Base-by-base conservation (phyloP, 1,139 yeast genomes). In the Petasospora fabianii region DNA sequence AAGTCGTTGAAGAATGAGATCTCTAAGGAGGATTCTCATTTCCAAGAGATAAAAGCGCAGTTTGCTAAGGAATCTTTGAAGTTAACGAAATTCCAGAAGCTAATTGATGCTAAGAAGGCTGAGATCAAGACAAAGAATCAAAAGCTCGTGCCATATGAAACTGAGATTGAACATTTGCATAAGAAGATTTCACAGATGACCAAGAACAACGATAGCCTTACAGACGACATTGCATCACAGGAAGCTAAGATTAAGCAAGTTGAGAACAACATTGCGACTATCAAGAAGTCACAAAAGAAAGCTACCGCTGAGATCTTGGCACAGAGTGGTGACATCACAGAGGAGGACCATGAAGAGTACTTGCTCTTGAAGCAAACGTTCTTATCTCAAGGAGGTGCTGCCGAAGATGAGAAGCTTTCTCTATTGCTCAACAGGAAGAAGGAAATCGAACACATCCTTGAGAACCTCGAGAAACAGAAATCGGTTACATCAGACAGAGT, bases 301-400 rank as follows among this genome's bases (percentile, higher is more conserved):
- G 76, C 68, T 62, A 77, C 67, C 54, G 64, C 51, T 44, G 71
- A 71, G 37, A 18, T 41, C 10, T 13, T 37, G 6, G 41, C 60
- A 14, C 60, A 63, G 17, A 42, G 50, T 2, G 63, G 67, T 31
- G 56, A 60, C 16, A 54, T 82, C 16, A 65, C 78, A 3, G 66
- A 71, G 1, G 77, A 70, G 12, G 84, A 77, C 27, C 67, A 77
- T 31, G 60, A 65, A 20, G 81, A 80, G 39, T 88, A 87, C 56
- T 81, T 80, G 35, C 32, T 44, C 2, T 64, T 87, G 43, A 74
- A 86, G 53, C 76, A 77, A 15, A 54, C 66, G 39, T 86, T 76
- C 50, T 61, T 84, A 34, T 63, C 75, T 19, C 61, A 63, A 26
- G 81, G 79, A 2, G 90, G 90, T 18, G 71, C 81, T 9, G 62